These are phyloP conservation scores for Breviolum minutum DNA, from an alignment of 73 alveolate genomes.

Conservation along the genomic window DNA sequence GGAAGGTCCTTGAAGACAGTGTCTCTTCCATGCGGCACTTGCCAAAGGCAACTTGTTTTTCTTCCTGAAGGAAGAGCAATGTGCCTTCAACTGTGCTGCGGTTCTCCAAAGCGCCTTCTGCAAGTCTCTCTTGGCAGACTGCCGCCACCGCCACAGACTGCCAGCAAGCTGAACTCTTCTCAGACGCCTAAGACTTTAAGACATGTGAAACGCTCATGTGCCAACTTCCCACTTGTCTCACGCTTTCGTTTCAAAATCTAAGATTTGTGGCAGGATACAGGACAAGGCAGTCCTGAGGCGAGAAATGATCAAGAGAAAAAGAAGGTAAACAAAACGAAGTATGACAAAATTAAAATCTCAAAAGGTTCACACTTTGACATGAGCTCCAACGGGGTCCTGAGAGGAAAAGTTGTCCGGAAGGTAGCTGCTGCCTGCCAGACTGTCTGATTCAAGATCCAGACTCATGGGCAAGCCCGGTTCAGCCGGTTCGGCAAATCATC, in stretches of 20 bases:
- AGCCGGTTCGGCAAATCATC: neutral
- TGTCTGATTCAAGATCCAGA: neutral
- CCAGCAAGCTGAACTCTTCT: slow-evolving; percentile 12
- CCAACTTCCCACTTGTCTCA: neutral
- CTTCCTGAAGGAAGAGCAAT: neutral
- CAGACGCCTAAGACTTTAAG: neutral
- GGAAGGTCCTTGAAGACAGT: neutral
- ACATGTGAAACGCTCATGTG: neutral
- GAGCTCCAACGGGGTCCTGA: neutral
- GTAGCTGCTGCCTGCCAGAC: neutral
- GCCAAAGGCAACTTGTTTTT: neutral
- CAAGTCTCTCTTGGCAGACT: neutral
- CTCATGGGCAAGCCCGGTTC: neutral
- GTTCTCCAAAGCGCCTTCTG: neutral
- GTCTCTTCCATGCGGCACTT: neutral
- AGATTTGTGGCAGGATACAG: neutral
- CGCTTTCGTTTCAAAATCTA: neutral
- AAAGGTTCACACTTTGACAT: neutral
- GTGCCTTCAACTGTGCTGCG: neutral
- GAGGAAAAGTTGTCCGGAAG: neutral
- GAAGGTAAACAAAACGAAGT: too few relatives aligned
- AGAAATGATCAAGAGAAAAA: neutral
- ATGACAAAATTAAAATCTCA: neutral
- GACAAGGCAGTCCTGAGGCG: neutral
- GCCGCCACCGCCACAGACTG: slow-evolving; percentile 19